phyloP scores from a whole-genome alignment of 2,329 filamentous ascomycete species.

The Hypomyces perniciosus region DNA sequence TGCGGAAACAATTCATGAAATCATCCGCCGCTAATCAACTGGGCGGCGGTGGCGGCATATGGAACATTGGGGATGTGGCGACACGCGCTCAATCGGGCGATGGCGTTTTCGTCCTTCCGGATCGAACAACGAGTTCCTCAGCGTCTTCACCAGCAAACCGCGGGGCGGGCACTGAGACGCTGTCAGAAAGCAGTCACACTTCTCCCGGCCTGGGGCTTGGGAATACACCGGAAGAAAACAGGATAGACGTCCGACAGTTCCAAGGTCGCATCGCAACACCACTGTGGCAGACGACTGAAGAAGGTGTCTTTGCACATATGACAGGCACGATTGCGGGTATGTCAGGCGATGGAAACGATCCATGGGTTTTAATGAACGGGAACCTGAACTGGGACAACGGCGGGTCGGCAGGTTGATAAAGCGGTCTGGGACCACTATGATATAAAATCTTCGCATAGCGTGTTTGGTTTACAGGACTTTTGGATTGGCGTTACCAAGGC shows the following conservation, averaged over 20 bases:
- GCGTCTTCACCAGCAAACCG: conserved; percentile 26
- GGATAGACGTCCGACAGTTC: conserved; percentile 27
- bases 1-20: not conserved
- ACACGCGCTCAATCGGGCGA: conserved; percentile 1
- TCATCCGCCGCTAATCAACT: not conserved
- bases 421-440: too few species aligned
- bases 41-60: not conserved
- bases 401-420: conserved; percentile 2
- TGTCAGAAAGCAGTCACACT: conserved; percentile 25
- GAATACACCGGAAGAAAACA: conserved; percentile 32
- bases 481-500: too few species aligned
- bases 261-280: conserved; percentile 27
- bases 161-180: conserved; percentile 16
- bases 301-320: conserved; percentile 24
- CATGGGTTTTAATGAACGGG: conserved; percentile 26
- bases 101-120: conserved; percentile 20
- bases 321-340: conserved; percentile 21
- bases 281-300: conserved; percentile 27
- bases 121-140: conserved; percentile 27
- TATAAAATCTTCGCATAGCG: too few species aligned
- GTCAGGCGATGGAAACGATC: conserved; percentile 18
- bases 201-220: conserved; percentile 28
- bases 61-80: not conserved
- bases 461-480: too few species aligned
- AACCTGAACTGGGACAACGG: conserved; percentile 21